Evolutionary conservation across 805 yeast genomes (phyloP).

Genomic region (Wickerhamomyces silvicola): DNA sequence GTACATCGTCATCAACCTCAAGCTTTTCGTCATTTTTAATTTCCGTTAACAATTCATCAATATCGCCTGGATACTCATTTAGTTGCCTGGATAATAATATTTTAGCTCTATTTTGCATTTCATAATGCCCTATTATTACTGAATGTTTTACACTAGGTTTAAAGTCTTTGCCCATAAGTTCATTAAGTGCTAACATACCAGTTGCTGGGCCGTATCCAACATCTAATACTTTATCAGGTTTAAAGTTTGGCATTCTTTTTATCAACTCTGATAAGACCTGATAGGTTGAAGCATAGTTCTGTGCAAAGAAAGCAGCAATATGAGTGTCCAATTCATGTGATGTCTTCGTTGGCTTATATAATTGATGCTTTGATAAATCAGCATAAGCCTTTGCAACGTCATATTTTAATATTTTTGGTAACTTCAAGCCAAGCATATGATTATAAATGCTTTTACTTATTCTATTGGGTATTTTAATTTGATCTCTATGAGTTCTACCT

Average conservation of each 20-base stretch:
- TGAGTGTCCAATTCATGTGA: conserved; percentile 67
- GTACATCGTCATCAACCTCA: conserved; percentile 17
- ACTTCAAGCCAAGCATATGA: conserved; percentile 51
- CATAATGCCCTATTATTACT: conserved; percentile 60
- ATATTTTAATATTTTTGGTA: conserved; percentile 59
- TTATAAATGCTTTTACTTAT: conserved; percentile 56
- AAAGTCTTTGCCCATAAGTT: conserved; percentile 63
- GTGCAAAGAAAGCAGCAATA: conserved; percentile 73
- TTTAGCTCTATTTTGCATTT: conserved; percentile 79
- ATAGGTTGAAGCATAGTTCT: conserved; percentile 65
- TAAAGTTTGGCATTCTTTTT: conserved; percentile 50
- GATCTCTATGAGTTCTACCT: conserved; percentile 47
- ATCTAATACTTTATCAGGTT: conserved; percentile 65
- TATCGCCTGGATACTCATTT: conserved; percentile 35
- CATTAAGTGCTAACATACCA: conserved; percentile 84
- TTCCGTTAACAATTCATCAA: conserved; percentile 14
- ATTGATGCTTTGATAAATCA: conserved; percentile 42
- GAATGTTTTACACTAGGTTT: conserved; percentile 61
- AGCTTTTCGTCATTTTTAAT: conserved; percentile 14
- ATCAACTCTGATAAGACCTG: conserved; percentile 65
- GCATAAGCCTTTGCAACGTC: conserved; percentile 53
- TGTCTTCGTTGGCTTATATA: conserved; percentile 42
- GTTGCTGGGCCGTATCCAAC: conserved; percentile 90
- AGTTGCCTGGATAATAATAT: conserved; percentile 64
- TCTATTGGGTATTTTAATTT: conserved; percentile 47